These are phyloP conservation scores for Oemleria cerasiformis DNA, from an alignment of 306 rosid genomes.

Conservation along the genomic window DNA sequence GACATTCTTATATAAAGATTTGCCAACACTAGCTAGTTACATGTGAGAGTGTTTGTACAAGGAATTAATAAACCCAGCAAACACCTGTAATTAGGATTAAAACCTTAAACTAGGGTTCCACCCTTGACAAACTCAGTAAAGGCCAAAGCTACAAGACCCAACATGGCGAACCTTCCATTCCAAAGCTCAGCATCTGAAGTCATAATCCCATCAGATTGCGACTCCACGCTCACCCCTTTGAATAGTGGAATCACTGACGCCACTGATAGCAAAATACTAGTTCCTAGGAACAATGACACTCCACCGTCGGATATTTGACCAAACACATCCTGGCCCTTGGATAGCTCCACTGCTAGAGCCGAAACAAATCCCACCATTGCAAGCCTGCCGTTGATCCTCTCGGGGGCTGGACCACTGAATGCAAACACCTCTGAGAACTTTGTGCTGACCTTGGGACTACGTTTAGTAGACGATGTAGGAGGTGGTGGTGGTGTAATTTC, in stretches of 20 bases:
- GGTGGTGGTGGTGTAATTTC: background rate
- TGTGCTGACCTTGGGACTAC: constrained; percentile 37
- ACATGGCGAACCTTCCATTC: constrained; percentile 85
- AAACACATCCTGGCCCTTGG: constrained; percentile 58
- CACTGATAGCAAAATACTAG: constrained; percentile 44
- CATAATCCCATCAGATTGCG: constrained; percentile 53
- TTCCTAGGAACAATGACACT: constrained; percentile 53
- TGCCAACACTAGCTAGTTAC: too few relatives aligned
- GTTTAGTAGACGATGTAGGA: background rate
- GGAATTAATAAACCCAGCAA: too few relatives aligned
- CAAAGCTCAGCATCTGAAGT: constrained; percentile 65
- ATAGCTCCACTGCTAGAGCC: constrained; percentile 57
- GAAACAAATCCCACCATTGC: constrained; percentile 86
- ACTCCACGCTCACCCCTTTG: constrained; percentile 67
- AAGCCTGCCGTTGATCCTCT: constrained; percentile 81
- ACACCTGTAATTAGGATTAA: too few relatives aligned
- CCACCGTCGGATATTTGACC: constrained; percentile 70
- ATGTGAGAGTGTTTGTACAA: too few relatives aligned
- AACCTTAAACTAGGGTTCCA: background rate
- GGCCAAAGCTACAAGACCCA: constrained; percentile 73
- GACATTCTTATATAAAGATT: too few relatives aligned
- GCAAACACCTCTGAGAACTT: constrained; percentile 61
- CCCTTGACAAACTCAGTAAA: constrained; percentile 48
- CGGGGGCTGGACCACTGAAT: constrained; percentile 80
- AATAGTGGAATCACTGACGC: constrained; percentile 72